A percentile compares a stretch with the other conserved stretches of the same genome.
These are phyloP conservation scores for Colletotrichum karsti DNA, from an alignment of 2,329 filamentous ascomycete genomes.

Conservation along the genomic window DNA sequence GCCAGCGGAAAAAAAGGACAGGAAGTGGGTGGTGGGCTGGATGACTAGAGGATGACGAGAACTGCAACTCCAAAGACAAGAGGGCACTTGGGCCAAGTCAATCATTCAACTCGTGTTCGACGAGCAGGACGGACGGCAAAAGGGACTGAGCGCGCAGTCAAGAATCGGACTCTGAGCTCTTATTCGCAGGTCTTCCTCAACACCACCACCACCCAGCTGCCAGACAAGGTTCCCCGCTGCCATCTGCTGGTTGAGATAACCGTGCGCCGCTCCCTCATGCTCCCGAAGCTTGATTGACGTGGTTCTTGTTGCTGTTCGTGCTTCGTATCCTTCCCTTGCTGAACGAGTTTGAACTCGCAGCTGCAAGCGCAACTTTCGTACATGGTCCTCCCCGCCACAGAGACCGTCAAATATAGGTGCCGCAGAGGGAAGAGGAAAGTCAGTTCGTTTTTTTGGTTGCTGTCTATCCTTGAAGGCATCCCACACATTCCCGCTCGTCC, in stretches of 20 bases:
- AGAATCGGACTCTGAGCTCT: background rate
- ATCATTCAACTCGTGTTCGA: background rate
- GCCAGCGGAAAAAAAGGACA: background rate
- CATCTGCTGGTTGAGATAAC: background rate
- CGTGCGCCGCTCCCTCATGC: background rate
- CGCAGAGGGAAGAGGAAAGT: background rate
- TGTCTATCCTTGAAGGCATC: background rate
- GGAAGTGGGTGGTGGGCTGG: background rate
- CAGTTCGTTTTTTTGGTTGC: background rate
- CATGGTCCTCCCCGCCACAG: background rate
- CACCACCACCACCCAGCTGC: background rate
- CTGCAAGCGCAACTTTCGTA: background rate
- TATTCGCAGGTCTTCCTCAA: background rate
- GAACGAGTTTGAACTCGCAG: background rate
- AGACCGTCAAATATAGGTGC: background rate
- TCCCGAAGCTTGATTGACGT: background rate
- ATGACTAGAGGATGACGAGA: background rate
- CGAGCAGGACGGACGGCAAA: background rate
- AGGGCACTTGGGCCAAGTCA: background rate
- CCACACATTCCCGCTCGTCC: background rate
- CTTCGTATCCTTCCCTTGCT: background rate
- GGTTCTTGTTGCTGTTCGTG: background rate
- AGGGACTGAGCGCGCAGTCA: background rate
- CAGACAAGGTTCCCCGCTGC: conserved; percentile 3
- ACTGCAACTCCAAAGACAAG: background rate